Evolutionary conservation across 2,329 filamentous ascomycete genomes (phyloP).

Genomic region (Stenocarpella maydis): DNA sequence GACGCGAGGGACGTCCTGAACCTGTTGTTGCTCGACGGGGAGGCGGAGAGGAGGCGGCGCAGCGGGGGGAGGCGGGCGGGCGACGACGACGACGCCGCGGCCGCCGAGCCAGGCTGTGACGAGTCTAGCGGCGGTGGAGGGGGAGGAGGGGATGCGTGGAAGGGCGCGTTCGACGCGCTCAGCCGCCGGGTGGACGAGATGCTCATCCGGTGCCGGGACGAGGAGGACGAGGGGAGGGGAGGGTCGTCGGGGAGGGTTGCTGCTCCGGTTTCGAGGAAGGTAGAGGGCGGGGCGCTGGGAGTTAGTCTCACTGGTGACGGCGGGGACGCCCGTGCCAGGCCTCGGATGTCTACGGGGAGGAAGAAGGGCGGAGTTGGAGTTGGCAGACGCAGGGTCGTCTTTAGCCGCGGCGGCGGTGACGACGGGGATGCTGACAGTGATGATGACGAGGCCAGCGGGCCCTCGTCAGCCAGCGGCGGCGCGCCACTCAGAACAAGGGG

Average conservation of each 20-base stretch:
- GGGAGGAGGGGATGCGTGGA: background rate
- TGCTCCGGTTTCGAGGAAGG: background rate
- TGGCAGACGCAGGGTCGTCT: background rate
- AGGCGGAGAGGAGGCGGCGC: constrained; percentile 7
- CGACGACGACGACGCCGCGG: background rate
- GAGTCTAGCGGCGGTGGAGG: too few species aligned
- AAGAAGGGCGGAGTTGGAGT: background rate
- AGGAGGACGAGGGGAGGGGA: background rate
- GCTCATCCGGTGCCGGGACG: constrained; percentile 3
- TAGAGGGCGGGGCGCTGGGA: background rate
- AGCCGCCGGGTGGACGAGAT: constrained; percentile 15
- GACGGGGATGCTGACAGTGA: background rate
- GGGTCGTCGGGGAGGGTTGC: background rate
- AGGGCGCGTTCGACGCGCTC: background rate
- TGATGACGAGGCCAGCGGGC: background rate
- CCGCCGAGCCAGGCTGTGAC: too few species aligned
- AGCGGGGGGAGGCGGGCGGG: background rate
- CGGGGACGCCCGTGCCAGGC: background rate
- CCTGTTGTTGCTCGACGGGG: constrained; percentile 20
- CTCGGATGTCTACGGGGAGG: background rate
- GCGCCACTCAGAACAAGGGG: background rate
- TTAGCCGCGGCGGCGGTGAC: background rate
- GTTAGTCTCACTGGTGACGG: background rate
- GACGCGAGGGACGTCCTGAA: background rate
- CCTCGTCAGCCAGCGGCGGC: background rate